These are phyloP conservation scores for Scedosporium dehoogii DNA, from an alignment of 2,329 filamentous ascomycete species.

Conservation along the genomic window DNA sequence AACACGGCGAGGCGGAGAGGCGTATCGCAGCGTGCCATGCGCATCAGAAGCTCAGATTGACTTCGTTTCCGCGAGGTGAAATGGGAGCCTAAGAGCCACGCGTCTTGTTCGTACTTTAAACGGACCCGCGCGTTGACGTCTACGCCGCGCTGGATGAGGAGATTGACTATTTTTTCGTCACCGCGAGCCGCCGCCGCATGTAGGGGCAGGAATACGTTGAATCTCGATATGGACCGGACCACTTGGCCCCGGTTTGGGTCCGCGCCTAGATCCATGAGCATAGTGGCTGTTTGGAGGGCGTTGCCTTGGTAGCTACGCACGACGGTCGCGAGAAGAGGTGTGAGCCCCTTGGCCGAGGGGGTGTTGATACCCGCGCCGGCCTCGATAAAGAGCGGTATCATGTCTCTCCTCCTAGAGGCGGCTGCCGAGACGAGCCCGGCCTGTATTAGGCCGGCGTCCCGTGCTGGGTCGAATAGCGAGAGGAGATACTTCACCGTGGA, in stretches of 20 bases:
- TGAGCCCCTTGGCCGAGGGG: not conserved
- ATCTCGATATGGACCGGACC: not conserved
- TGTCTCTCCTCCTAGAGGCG: not conserved
- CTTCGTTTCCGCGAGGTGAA: not conserved
- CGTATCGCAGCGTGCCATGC: too few relatives aligned
- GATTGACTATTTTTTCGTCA: constrained; percentile 22
- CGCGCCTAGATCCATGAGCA: constrained; percentile 23
- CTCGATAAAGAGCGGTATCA: not conserved
- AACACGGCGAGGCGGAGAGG: not conserved
- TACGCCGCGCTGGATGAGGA: constrained; percentile 24
- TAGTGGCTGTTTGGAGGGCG: constrained; percentile 13
- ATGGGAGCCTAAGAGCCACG: not conserved
- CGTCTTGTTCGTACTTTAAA: not conserved
- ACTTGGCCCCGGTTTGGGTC: constrained; percentile 8
- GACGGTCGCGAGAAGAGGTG: not conserved
- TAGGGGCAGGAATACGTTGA: constrained; percentile 23
- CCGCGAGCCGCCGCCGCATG: constrained; percentile 26
- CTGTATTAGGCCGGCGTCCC: not conserved
- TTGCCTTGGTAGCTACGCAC: not conserved
- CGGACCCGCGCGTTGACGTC: constrained; percentile 22
- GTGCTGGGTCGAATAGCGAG: not conserved
- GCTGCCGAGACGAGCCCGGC: not conserved
- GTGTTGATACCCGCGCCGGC: constrained; percentile 20
- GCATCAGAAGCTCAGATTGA: too few relatives aligned
- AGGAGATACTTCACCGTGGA: not conserved